Base-by-base conservation (phyloP, 2,329 filamentous ascomycete species). In the Lachnellula cervina region DNA sequence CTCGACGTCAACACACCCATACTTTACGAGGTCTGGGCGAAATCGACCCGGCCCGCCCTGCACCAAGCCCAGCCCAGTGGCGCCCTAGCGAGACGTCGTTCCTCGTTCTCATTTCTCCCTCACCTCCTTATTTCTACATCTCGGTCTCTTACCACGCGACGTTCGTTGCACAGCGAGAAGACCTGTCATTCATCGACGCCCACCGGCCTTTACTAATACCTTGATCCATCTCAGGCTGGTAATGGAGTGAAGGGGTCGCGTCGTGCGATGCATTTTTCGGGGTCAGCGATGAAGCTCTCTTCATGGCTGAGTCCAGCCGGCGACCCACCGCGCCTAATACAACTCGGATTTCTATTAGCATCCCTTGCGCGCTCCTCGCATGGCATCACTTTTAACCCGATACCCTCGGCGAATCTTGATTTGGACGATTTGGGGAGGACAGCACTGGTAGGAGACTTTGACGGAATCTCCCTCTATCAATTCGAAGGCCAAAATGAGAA, bases 391-490 rank as follows among this genome's bases (percentile, higher is more conserved):
- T 87, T 89, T 70, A 81, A 76, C 46, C 71, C 82, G 14, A 79
- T 83, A 40, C 83, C 89, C 3, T 76, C 83, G 14, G 77, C 88
- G 55, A 85, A 92, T 66, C 82, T 99, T 69, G 88, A 96, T 69
- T 80, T 96, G 57, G 82, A 80, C 28, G 76, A 84, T 55, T 77
- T 99, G 37, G 94, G 94, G 56, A 84, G 88, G 65, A 86, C 97
- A 63, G 91, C 89, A 53, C 80, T 99, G 57, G 88, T 85, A 1
- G 94, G 94, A 65, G 87, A 97, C 73, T 99, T 96, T 70, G 84
- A 89, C 67, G 90, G 91, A 53, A 88, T 97, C 66, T 97, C 94
- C 13, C 77, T 97, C 40, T 97, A 94, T 75, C 78, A 92, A 69
- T 97, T 86, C 67, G 79, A 87, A 66, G 89, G 88, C 60, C 93